phyloP scores from a whole-genome alignment of 2,329 filamentous ascomycete species.

The Alternaria incomplexa region DNA sequence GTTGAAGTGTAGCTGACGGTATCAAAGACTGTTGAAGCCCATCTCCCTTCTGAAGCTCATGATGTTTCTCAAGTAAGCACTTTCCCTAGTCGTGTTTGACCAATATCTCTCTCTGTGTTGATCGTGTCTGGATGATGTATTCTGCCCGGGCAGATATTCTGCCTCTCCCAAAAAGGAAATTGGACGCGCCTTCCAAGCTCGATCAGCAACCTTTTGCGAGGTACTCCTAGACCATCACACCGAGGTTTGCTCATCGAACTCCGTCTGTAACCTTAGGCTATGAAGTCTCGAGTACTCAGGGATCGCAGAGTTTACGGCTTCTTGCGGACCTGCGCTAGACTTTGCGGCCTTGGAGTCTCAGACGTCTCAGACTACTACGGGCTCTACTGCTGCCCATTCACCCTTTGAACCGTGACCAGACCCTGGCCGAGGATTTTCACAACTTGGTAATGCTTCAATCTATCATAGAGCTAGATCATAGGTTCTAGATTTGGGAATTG shows the following conservation, averaged over 20 bases:
- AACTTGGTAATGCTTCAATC: not conserved
- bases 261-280: not conserved
- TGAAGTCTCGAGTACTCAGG: not conserved
- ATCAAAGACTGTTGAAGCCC: not conserved
- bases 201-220: not conserved
- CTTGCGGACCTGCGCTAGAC: constrained; percentile 1
- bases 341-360: not conserved
- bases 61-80: not conserved
- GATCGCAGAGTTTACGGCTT: constrained; percentile 1
- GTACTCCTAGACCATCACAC: not conserved
- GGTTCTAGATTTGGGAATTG: not conserved
- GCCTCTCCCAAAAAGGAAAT: not conserved
- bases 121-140: not conserved
- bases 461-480: not conserved
- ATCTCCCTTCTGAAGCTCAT: not conserved
- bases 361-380: not conserved
- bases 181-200: not conserved
- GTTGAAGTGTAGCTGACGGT: not conserved
- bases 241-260: not conserved
- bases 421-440: not conserved
- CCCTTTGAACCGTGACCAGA: not conserved
- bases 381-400: not conserved
- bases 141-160: constrained; percentile 4
- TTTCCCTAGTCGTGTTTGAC: not conserved
- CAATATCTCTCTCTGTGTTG: not conserved